Percentiles rank a stretch among this genome's conserved stretches.
These are phyloP conservation scores for Corymbia maculata DNA, from an alignment of 345 rosid genomes.

Conservation along the genomic window DNA sequence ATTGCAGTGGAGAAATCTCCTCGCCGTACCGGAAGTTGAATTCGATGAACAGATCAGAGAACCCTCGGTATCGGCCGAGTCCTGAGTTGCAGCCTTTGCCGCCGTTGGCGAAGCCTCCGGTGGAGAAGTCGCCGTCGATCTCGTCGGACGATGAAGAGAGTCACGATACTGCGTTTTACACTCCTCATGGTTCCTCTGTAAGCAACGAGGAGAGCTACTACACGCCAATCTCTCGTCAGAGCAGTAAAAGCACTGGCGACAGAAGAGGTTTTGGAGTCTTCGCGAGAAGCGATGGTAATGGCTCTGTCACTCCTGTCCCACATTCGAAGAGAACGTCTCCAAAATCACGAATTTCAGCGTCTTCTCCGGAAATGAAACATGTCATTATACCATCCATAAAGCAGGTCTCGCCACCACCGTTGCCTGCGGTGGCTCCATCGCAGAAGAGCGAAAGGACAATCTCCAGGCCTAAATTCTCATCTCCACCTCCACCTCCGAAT, in stretches of 20 bases:
- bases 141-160: conserved; percentile 56
- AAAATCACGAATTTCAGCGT: conserved; percentile 34
- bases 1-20: conserved; percentile 18
- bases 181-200: conserved; percentile 67
- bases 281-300: neutral
- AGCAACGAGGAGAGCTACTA: conserved; percentile 61
- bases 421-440: conserved; percentile 4
- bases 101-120: conserved; percentile 48
- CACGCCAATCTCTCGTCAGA: conserved; percentile 40
- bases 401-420: conserved; percentile 20
- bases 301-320: conserved; percentile 27
- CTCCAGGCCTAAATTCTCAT: conserved; percentile 52
- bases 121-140: conserved; percentile 25
- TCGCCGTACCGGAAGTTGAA: conserved; percentile 73
- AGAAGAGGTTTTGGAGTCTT: neutral
- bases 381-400: conserved; percentile 75
- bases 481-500: conserved; percentile 90
- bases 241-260: neutral
- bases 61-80: conserved; percentile 71
- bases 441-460: conserved; percentile 5
- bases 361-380: conserved; percentile 91
- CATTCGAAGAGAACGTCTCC: conserved; percentile 86
- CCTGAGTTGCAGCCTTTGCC: conserved; percentile 96
- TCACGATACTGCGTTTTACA: conserved; percentile 52
- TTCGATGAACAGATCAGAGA: conserved; percentile 63